Conservation (phyloP, 208 protist genomes). For the Leishmania amazonensis region DNA sequence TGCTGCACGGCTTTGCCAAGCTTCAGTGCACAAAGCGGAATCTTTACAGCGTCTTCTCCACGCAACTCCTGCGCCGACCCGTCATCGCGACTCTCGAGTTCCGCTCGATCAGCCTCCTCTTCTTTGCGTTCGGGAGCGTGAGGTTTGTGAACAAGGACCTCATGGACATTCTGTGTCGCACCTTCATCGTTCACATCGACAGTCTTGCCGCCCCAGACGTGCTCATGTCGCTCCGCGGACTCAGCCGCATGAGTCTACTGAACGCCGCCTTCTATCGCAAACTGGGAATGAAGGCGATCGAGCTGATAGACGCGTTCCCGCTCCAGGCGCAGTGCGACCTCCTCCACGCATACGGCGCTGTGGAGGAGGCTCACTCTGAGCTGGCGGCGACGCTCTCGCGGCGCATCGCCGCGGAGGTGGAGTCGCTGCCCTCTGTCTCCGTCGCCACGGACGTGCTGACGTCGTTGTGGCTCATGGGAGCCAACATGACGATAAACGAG, state of each 20-base stretch:
- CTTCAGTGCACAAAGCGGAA: conserved; percentile 78
- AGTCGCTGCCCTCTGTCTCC: conserved; percentile 48
- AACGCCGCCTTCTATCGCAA: conserved; percentile 62
- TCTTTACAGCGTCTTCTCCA: conserved; percentile 73
- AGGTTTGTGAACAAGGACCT: conserved; percentile 79
- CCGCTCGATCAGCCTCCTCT: conserved; percentile 40
- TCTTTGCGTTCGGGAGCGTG: conserved; percentile 70
- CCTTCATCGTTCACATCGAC: conserved; percentile 37
- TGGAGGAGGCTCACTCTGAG: conserved; percentile 44
- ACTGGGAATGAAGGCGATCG: conserved; percentile 42
- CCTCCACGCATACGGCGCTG: conserved; percentile 55
- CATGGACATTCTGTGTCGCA: conserved; percentile 48
- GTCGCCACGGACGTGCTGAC: conserved; percentile 48
- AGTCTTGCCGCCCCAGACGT: conserved; percentile 62
- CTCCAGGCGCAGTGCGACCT: conserved; percentile 56
- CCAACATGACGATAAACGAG: conserved; percentile 31
- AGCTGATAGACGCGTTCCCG: conserved; percentile 46
- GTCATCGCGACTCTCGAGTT: conserved; percentile 56
- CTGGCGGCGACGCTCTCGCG: conserved; percentile 32
- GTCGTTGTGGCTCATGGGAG: conserved; percentile 71
- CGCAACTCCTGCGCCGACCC: conserved; percentile 43
- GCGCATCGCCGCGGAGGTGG: conserved; percentile 33
- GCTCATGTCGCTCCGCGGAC: conserved; percentile 52
- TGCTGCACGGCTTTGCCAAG: conserved; percentile 79
- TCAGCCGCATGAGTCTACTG: conserved; percentile 73